phyloP scores from a whole-genome alignment of 495 filamentous ascomycete species.

The Letharia columbiana region DNA sequence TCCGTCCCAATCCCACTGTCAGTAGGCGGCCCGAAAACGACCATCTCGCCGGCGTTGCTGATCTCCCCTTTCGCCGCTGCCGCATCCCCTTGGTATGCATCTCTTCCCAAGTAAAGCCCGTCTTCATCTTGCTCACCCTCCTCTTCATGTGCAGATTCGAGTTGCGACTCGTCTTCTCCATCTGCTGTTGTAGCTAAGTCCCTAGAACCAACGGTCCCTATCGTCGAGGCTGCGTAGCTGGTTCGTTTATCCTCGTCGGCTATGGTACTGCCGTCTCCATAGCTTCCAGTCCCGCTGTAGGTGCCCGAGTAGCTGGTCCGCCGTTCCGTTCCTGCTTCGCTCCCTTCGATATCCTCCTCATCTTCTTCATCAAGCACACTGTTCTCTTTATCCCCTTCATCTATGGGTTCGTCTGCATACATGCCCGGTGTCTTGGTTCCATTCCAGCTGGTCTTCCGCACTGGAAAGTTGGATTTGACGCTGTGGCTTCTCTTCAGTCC shows the following conservation, averaged over 20 bases:
- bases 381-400: conserved; percentile 52
- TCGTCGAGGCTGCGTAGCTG: conserved; percentile 42
- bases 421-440: conserved; percentile 35
- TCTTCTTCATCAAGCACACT: conserved; percentile 43
- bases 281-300: conserved; percentile 41
- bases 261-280: conserved; percentile 41
- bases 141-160: conserved; percentile 28
- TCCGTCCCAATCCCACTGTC: conserved; percentile 42
- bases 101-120: conserved; percentile 5
- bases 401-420: conserved; percentile 26
- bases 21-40: conserved; percentile 34
- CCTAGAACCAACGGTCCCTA: conserved; percentile 28
- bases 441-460: conserved; percentile 70
- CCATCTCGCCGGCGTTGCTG: conserved; percentile 27
- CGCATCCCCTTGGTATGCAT: conserved; percentile 13
- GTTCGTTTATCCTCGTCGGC: conserved; percentile 41
- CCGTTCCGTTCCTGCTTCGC: conserved; percentile 45
- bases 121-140: conserved; percentile 28
- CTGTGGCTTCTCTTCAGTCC: conserved; percentile 62
- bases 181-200: conserved; percentile 28
- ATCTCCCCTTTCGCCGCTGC: conserved; percentile 13
- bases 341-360: conserved; percentile 38
- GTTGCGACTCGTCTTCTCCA: conserved; percentile 18
- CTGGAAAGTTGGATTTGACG: conserved; percentile 53
- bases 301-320: conserved; percentile 45